Evolutionary conservation across 2,329 filamentous ascomycete species (phyloP).

Genomic region (Colletotrichum australisinense): DNA sequence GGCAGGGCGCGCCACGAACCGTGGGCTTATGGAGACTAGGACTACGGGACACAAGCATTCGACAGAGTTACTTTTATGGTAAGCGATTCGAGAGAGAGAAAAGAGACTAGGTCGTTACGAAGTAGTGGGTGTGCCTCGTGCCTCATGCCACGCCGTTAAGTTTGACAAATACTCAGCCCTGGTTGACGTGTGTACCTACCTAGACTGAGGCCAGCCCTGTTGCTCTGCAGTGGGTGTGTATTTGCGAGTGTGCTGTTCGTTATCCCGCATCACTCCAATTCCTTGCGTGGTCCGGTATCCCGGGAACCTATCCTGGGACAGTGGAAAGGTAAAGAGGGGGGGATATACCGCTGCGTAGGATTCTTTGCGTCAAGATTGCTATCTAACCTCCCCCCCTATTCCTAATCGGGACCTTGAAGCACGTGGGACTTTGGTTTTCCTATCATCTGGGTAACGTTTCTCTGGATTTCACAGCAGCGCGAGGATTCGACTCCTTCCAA

Average conservation of each 20-base stretch:
- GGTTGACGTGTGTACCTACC: no score
- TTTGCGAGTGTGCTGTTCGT: background rate
- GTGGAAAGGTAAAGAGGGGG: no score
- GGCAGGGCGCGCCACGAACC: background rate
- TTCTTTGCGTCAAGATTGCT: background rate
- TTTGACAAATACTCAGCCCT: background rate
- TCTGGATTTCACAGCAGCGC: background rate
- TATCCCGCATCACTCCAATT: background rate
- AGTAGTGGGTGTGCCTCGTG: background rate
- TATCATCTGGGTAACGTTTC: background rate
- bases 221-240: no score
- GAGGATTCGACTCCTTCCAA: conserved; percentile 12
- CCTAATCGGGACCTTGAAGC: background rate
- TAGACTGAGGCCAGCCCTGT: background rate
- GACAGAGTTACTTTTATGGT: background rate
- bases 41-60: background rate
- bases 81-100: background rate
- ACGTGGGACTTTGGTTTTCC: background rate
- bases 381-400: no score
- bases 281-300: background rate
- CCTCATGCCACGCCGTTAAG: background rate
- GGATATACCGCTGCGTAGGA: background rate
- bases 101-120: background rate
- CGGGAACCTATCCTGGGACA: background rate
- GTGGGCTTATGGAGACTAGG: background rate